phyloP scores from a whole-genome alignment of 352 stramenopile genomes.

The Globisporangium takayamanum region DNA sequence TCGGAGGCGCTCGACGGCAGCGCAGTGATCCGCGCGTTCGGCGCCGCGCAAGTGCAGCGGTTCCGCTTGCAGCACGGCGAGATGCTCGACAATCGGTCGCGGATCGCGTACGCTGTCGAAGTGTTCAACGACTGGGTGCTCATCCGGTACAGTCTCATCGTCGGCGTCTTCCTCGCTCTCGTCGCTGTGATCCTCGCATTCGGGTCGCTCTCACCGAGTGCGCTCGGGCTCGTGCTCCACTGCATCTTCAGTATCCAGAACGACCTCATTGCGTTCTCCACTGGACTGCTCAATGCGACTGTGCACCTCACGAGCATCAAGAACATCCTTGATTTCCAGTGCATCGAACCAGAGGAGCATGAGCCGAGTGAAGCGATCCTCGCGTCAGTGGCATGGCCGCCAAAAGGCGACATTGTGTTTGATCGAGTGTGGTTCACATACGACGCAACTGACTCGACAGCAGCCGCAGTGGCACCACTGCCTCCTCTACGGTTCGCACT shows the following conservation, averaged over 20 bases:
- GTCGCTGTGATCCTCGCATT: constrained; percentile 24
- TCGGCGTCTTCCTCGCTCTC: constrained; percentile 27
- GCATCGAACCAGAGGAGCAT: constrained; percentile 37
- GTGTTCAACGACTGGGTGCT: constrained; percentile 30
- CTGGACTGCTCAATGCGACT: constrained; percentile 27
- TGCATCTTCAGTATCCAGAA: constrained; percentile 32
- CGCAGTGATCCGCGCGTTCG: constrained; percentile 33
- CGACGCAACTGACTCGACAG: constrained; percentile 7
- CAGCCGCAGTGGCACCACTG: too few species aligned
- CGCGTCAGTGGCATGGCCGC: constrained; percentile 44
- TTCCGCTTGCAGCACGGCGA: constrained; percentile 24
- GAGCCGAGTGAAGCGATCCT: constrained; percentile 6
- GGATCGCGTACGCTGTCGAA: constrained; percentile 16
- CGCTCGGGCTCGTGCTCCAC: constrained; percentile 36
- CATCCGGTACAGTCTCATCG: constrained; percentile 20
- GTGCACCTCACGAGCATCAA: constrained; percentile 30
- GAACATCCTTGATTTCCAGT: constrained; percentile 45
- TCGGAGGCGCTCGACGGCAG: constrained; percentile 32
- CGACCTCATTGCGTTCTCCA: constrained; percentile 28
- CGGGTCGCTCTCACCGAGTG: constrained; percentile 18
- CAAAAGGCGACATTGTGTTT: constrained; percentile 27
- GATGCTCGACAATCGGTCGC: constrained; percentile 27
- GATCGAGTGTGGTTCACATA: constrained; percentile 31
- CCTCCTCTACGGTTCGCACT: constrained; percentile 13
- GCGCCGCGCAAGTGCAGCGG: constrained; percentile 20